Base-by-base conservation (phyloP, 1,139 yeast species). In the Hansenula lynferdii region DNA sequence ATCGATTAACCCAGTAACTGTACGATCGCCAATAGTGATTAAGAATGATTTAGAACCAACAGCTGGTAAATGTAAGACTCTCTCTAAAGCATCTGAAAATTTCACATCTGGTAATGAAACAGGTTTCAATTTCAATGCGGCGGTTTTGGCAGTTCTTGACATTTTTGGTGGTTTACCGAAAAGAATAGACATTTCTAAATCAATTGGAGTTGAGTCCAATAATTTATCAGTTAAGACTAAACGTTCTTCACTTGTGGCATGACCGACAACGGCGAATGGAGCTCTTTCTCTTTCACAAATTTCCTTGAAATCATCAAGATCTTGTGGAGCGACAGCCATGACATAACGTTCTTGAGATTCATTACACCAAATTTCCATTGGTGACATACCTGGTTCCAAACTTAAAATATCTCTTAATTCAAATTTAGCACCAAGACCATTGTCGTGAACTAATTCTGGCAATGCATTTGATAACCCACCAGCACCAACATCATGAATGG, bases 301-400 rank as follows among this genome's bases (percentile, higher is more conserved):
- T 36, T 72, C 73, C 54, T 78, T 76, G 64, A 94, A 94, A 19
- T 70, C 55, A 5, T 76, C 77, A 47, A 92, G 67, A 58, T 89
- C 85, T 46, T 80, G 81, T 40, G 87, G 89, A 11, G 90, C 76
- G 46, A 92, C 95, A 48, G 96, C 98, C 56, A 94, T 65, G 22
- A 94, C 98, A 57, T 90, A 94, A 63, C 99, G 80, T 64, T 94
- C 99, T 67, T 94, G 99, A 6, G 98, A 94, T 66, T 94, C 99
- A 57, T 95, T 90, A 76, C 99, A 94, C 99, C 99, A 94, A 51
- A 94, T 89, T 68, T 94, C 98, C 96, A 92, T 86, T 39, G 99
- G 97, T 9, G 97, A 90, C 97, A 94, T 89, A 42, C 97, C 96
- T 35, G 96, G 96, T 63, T 94, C 99, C 49, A 89, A 76, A 28